Evolutionary conservation across 2,329 filamentous ascomycete species (phyloP).

Genomic region (Xylariaceae sp.): DNA sequence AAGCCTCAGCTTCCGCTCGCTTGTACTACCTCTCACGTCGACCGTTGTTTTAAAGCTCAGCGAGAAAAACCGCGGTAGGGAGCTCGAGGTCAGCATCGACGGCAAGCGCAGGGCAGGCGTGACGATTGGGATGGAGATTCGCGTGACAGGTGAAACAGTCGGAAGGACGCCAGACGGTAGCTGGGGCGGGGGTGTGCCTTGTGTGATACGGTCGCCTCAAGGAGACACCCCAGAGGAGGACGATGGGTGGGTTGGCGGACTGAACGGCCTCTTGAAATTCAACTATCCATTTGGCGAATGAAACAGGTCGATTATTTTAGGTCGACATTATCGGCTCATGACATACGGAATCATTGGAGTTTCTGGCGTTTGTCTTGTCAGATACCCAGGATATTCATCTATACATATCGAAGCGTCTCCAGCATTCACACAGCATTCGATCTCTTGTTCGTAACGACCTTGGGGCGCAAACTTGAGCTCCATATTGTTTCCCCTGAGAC

Average conservation of each 20-base stretch:
- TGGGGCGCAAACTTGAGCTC: too few species aligned
- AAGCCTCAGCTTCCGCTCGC: constrained; percentile 83
- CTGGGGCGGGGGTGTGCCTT: constrained; percentile 70
- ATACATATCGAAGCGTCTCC: too few species aligned
- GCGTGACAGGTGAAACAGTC: constrained; percentile 83
- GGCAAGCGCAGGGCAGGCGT: constrained; percentile 66
- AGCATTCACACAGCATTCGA: too few species aligned
- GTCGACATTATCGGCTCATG: too few species aligned
- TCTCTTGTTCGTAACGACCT: too few species aligned
- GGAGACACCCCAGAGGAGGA: constrained; percentile 55
- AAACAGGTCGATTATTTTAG: too few species aligned
- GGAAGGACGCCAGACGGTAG: constrained; percentile 35
- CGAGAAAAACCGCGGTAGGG: constrained; percentile 70
- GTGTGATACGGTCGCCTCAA: constrained; percentile 65
- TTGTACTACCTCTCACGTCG: constrained; percentile 83
- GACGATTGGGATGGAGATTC: constrained; percentile 74
- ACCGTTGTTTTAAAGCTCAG: constrained; percentile 79
- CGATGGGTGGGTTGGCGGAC: constrained; percentile 92
- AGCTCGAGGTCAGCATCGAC: constrained; percentile 76
- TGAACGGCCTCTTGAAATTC: constrained; percentile 93
- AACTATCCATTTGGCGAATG: constrained; percentile 83
- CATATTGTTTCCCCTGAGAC: too few species aligned
- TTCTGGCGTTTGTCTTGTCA: too few species aligned
- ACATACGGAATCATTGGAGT: too few species aligned
- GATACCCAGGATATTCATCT: too few species aligned